Base-by-base conservation (phyloP, 2,329 filamentous ascomycete species). In the Xylaria arbuscula region DNA sequence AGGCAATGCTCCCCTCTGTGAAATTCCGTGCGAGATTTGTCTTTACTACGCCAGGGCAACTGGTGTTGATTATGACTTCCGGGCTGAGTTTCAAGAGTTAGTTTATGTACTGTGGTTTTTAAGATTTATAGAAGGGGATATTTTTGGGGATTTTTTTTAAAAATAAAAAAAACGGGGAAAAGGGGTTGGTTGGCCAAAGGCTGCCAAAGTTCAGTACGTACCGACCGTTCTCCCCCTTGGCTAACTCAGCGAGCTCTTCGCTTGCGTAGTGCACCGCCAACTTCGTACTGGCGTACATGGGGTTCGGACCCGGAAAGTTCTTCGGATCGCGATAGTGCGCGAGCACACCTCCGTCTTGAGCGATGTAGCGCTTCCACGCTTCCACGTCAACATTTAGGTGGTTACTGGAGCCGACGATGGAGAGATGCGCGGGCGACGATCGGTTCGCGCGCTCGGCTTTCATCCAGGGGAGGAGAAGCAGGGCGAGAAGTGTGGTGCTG, bases 401-500 rank as follows among this genome's bases (percentile, higher is more conserved):
- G 2, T 57, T 57, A 13, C 68, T 60, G 9, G 75, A 78, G 40
- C 74, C 71, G 48, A 74, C 71, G 2, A 75, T 64, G 56, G 72
- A 69, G n/a, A 76, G 50, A 28, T 76, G 76, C 1, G 76, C 72
- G 11, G 76, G 72, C 1, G 70, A 48, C 1, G 66, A 55, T 38
- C 76, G 72, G 59, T 72, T 66, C 10, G 54, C 66, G 47, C 74
- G 73, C 51, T 76, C 72, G 7, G 70, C 53, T 48, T 74, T 77
- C 48, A 87, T 75, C 67, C 83, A 83, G 0, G 83, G 84, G 2
- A 87, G 78, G 13, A 90, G 81, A 0, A 88, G 77, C 1, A 88
- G 69, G 1, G 81, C 85, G 2, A 90, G 79, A 0, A 89, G 80
- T 10, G 82, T 80, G 0, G 86, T 90, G 28, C 87, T 88, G 1